Evolutionary conservation across 441 rosid genomes (phyloP), one percentile per base, ranked within the genome.

Genomic region (Croton setiger): DNA sequence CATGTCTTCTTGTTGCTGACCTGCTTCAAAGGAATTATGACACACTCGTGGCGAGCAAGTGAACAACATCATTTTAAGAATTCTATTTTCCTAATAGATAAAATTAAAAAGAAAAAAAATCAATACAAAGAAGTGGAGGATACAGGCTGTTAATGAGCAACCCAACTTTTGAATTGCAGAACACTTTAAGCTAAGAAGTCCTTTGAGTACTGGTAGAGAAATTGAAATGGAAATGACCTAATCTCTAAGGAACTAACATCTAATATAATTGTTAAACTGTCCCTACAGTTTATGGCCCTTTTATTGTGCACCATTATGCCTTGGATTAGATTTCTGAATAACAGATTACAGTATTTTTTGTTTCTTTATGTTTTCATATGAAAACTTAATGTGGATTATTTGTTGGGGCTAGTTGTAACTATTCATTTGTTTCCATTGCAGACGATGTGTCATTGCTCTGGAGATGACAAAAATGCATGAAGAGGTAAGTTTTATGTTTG

Each of bases 391-490:
- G 31, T 27, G 31, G 31, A 27, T 27, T 27, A 27, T 27, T 27
- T 27, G 31, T 27, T 27, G 31, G 31, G 31, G 31, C 31, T 27
- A 2, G 31, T 27, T 27, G 31, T 83, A 65, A 75, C 65, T 61
- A 61, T 74, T 73, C 51, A 55, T 70, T 63, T 72, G 59, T 52
- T 76, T 75, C 68, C 72, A 64, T 71, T 84, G 83, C 86, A 89
- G 97, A 71, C 79, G 64, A 49, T 93, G 96, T 68, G 97, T 93
- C 58, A 80, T 93, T 70, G 97, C 96, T 71, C 85, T 96, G 66
- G 98, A 93, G 73, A 78, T 91, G 58, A 91, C 97, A 27, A 93
- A 93, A 83, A 74, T 93, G 44, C 97, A 93, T 64, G 97, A 93
- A 85, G 96, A 93, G 95, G 96, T 86, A 60, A 66, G 58, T 66